Base-by-base conservation (phyloP, 2,329 filamentous ascomycete genomes). In the Beauveria medogensis region DNA sequence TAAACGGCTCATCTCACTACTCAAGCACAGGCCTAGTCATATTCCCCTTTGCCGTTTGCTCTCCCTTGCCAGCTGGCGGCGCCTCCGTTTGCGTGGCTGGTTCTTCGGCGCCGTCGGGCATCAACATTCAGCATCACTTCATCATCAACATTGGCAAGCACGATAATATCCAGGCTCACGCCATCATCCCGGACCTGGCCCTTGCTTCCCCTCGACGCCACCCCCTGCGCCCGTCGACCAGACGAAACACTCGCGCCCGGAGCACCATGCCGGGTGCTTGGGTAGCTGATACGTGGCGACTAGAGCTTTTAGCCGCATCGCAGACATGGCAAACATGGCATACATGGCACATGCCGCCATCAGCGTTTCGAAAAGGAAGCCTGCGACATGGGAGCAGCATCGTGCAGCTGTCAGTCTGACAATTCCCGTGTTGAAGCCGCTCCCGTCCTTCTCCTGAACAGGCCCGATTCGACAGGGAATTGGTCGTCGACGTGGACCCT, bases 401-500 rank as follows among this genome's bases (percentile, higher is more conserved):
- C 14, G n/a, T 12, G 30, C 55, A 26, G 55, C 44, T 26, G 30
- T n/a, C 30, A 55, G 34, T 57, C 55, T 37, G 24, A 47, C 46
- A 40, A 58, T 58, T 51, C 37, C 55, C 55, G 55, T 51, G 47
- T 58, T 43, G 46, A 58, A 41, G 46, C 55, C 55, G 46, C 37
- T 51, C 30, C 55, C 34, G 30, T 28, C 44, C n/a, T 34, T 24
- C 26, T 24, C 26, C n/a, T 46, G 8, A 28, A 47, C 26, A 10
- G 8, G 20, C 16, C 24, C 40, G 24, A 34, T 37, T 41, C 30
- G 12, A 57, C 55, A 34, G 34, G 34, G 12, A 37, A 16, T 37
- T 37, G 12, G 34, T 37, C 34, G 12, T 37, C 34, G 34, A 37
- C 34, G 8, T 18, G 9, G 24, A 16, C 44, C 26, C 18, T 46